Evolutionary conservation across 2,329 filamentous ascomycete species (phyloP).

Genomic region (Claviceps sp.): DNA sequence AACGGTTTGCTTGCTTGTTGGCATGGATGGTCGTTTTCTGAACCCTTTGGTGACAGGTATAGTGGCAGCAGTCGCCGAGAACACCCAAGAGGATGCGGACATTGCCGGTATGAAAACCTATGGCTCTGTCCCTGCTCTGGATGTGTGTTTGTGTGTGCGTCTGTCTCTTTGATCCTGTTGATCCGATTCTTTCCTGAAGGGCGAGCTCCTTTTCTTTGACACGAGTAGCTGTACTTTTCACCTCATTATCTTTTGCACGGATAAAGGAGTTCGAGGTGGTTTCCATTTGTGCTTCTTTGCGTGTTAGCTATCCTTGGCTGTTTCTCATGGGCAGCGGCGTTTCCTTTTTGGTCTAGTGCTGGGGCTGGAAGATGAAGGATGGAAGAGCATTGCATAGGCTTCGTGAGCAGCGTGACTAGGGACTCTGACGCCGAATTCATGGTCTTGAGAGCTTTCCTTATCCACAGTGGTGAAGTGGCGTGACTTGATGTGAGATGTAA

Average conservation of each 20-base stretch:
- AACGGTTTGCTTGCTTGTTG: too few relatives aligned
- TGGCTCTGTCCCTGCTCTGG: too few relatives aligned
- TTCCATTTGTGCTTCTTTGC: conserved; percentile 1
- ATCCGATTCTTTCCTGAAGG: not conserved
- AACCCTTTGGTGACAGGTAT: too few relatives aligned
- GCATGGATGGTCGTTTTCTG: too few relatives aligned
- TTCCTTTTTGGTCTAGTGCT: conserved; percentile 12
- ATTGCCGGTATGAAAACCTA: too few relatives aligned
- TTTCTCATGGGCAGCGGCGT: conserved; percentile 21
- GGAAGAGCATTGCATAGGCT: conserved; percentile 10
- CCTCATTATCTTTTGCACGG: conserved; percentile 2
- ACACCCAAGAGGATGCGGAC: too few relatives aligned
- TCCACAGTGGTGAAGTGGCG: too few relatives aligned
- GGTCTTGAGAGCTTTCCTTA: too few relatives aligned
- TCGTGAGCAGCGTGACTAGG: too few relatives aligned
- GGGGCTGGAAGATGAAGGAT: not conserved
- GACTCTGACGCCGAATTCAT: too few relatives aligned
- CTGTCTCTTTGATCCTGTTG: not conserved
- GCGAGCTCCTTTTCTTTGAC: not conserved
- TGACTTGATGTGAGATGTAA: too few relatives aligned
- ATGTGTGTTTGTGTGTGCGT: not conserved
- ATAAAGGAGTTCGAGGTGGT: not conserved
- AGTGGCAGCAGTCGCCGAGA: too few relatives aligned
- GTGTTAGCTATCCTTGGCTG: conserved; percentile 9
- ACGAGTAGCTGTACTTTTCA: conserved; percentile 2